Conservation (phyloP, 768 basidiomycete species). For the Collybia sp. region DNA sequence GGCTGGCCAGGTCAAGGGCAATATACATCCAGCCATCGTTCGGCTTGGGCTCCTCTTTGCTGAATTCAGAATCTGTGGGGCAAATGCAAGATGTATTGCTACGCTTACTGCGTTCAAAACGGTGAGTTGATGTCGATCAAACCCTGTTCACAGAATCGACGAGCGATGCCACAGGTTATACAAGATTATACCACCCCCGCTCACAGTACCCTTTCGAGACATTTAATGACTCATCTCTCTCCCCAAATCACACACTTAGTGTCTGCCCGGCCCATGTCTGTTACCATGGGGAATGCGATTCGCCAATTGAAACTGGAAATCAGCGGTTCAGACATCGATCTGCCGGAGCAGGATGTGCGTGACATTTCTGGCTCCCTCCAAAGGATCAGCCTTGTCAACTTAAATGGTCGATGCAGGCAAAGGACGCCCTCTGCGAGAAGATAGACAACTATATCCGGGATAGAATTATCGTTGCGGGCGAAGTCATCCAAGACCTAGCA, state of each 20-base stretch:
- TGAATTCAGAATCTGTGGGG: slow-evolving; percentile 88
- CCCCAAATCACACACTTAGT: slow-evolving; percentile 92
- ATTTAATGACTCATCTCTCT: slow-evolving; percentile 88
- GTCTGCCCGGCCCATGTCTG: slow-evolving; percentile 83
- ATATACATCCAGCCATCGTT: slow-evolving; percentile 87
- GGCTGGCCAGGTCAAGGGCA: slow-evolving; percentile 58
- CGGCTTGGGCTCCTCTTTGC: slow-evolving; percentile 87
- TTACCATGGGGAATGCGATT: slow-evolving; percentile 93
- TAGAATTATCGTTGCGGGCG: slow-evolving; percentile 87
- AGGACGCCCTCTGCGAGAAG: slow-evolving; percentile 73
- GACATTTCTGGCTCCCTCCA: background rate
- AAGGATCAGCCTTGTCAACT: background rate
- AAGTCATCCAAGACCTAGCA: slow-evolving; percentile 87
- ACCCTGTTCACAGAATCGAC: slow-evolving; percentile 6
- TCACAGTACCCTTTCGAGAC: slow-evolving; percentile 82
- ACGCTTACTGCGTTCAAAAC: slow-evolving; percentile 89
- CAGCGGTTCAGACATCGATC: slow-evolving; percentile 85
- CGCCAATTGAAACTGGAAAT: slow-evolving; percentile 95
- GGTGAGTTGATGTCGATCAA: slow-evolving; percentile 38
- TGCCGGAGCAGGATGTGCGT: slow-evolving; percentile 89
- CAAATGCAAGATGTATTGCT: slow-evolving; percentile 94
- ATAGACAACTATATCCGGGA: slow-evolving; percentile 95
- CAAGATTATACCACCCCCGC: slow-evolving; percentile 86
- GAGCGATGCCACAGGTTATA: slow-evolving; percentile 57
- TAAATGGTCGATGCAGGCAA: slow-evolving; percentile 54